phyloP scores from a whole-genome alignment of 1,139 yeast genomes.

The Saccharomycopsis phalli region DNA sequence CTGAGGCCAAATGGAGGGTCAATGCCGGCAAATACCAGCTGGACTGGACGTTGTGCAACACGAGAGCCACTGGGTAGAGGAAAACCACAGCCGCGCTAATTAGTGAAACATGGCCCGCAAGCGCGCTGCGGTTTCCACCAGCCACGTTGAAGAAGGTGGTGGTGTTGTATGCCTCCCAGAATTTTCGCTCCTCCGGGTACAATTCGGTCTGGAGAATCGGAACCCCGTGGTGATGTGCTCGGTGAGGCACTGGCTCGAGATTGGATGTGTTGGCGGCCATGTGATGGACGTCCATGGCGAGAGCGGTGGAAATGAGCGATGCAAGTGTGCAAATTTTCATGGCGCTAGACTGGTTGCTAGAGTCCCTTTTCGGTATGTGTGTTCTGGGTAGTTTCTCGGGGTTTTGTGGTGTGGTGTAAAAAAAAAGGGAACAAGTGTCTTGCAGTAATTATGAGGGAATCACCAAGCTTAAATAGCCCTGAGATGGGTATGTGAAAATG shows the following conservation, averaged over 20 bases:
- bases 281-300: slow-evolving; percentile 2
- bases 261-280: slow-evolving; percentile 6
- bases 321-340: background rate
- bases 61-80: slow-evolving; percentile 62
- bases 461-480: background rate
- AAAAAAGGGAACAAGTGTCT: too few species aligned
- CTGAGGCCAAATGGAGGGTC: slow-evolving; percentile 39
- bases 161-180: slow-evolving; percentile 77
- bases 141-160: slow-evolving; percentile 65
- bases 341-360: background rate
- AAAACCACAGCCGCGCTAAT: slow-evolving; percentile 41
- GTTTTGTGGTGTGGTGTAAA: too few species aligned
- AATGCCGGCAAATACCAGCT: slow-evolving; percentile 52
- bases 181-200: slow-evolving; percentile 61
- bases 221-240: slow-evolving; percentile 56
- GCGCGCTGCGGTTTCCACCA: slow-evolving; percentile 39
- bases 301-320: background rate
- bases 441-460: background rate
- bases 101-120: slow-evolving; percentile 48
- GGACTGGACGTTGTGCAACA: slow-evolving; percentile 51
- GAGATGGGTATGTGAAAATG: background rate
- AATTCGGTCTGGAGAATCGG: slow-evolving; percentile 66
- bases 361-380: background rate
- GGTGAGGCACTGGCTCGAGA: slow-evolving; percentile 37
- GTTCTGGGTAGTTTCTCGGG: too few species aligned